phyloP scores from a whole-genome alignment of 192 early-diverging fungal genomes.

The Podila epicladia region DNA sequence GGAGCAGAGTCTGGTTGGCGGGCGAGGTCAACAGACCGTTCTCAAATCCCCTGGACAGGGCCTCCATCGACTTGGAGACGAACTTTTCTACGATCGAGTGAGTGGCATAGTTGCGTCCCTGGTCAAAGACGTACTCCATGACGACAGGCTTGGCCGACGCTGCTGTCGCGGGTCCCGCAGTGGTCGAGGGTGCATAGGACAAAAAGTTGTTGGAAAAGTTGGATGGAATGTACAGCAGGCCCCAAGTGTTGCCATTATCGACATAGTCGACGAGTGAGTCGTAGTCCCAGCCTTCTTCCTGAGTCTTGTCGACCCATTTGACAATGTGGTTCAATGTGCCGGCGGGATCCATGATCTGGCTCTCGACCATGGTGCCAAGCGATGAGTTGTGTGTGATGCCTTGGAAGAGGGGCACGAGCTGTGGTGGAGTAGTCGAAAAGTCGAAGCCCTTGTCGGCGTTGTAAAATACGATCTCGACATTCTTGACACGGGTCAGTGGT shows the following conservation, averaged over 20 bases:
- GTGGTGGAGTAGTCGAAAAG: slow-evolving; percentile 33
- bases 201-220: slow-evolving; percentile 52
- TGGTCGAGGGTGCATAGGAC: slow-evolving; percentile 28
- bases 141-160: slow-evolving; percentile 14
- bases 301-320: slow-evolving; percentile 33
- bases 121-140: slow-evolving; percentile 47
- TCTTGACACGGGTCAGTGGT: slow-evolving; percentile 40
- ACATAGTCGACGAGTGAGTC: slow-evolving; percentile 28
- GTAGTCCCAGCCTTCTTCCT: slow-evolving; percentile 28
- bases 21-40: slow-evolving; percentile 26
- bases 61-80: slow-evolving; percentile 27
- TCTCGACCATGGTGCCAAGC: slow-evolving; percentile 23
- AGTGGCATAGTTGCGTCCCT: slow-evolving; percentile 38
- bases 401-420: slow-evolving; percentile 32
- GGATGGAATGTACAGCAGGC: slow-evolving; percentile 37
- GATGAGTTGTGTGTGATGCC: slow-evolving; percentile 28
- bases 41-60: slow-evolving; percentile 24
- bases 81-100: slow-evolving; percentile 50
- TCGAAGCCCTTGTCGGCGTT: slow-evolving; percentile 47
- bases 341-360: slow-evolving; percentile 39
- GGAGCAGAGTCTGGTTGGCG: slow-evolving; percentile 46
- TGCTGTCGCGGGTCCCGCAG: slow-evolving; percentile 28
- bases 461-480: slow-evolving; percentile 37
- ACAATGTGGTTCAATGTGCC: slow-evolving; percentile 36
- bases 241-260: slow-evolving; percentile 29